Conservation (phyloP, 2,329 filamentous ascomycete species). For the Phaeosphaeria sp. region DNA sequence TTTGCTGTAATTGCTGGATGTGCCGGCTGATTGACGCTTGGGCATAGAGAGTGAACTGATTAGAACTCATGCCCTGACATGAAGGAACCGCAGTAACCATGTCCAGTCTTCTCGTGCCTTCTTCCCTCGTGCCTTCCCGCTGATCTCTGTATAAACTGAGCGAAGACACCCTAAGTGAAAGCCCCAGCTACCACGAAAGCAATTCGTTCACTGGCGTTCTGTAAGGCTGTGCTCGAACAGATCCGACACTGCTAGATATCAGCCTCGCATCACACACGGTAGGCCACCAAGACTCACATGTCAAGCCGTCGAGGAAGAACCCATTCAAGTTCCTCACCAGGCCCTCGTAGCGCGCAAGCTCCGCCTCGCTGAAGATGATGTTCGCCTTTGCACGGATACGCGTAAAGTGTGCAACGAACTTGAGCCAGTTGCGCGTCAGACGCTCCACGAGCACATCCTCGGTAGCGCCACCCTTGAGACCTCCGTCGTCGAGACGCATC, state of each 20-base stretch:
- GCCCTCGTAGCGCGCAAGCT: conserved; percentile 9
- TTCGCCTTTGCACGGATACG: conserved; percentile 19
- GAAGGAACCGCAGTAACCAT: no score
- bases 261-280: neutral
- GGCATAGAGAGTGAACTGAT: no score
- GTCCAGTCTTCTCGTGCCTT: neutral
- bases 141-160: neutral
- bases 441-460: conserved; percentile 23
- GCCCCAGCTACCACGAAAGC: neutral
- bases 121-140: neutral
- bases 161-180: neutral
- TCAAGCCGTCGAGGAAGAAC: conserved; percentile 18
- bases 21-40: no score
- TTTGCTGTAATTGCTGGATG: no score
- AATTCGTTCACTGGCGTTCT: neutral
- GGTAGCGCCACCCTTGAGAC: conserved; percentile 11
- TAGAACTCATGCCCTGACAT: no score
- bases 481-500: conserved; percentile 19
- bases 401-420: conserved; percentile 20
- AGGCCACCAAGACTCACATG: conserved; percentile 12
- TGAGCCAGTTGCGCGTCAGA: conserved; percentile 24
- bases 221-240: conserved; percentile 18
- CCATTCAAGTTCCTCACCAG: conserved; percentile 14
- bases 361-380: conserved; percentile 11
- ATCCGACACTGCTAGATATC: conserved; percentile 13